phyloP scores from a whole-genome alignment of 345 rosid genomes.

The Triadica sebifera region DNA sequence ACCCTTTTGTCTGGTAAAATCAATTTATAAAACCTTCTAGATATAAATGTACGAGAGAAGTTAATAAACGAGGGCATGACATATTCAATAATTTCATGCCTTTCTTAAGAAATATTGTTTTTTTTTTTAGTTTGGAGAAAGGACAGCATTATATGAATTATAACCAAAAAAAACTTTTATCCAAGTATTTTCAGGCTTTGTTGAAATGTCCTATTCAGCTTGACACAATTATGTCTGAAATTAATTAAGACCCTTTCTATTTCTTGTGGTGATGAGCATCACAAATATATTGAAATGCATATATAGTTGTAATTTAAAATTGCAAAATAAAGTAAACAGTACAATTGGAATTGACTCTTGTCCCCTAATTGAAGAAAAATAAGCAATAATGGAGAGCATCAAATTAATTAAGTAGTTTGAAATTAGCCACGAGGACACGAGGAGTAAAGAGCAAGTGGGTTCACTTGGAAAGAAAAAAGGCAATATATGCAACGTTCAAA shows the following conservation, averaged over 20 bases:
- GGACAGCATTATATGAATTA: too few species aligned
- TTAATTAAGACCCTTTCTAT: background rate
- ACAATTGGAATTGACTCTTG: too few species aligned
- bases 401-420: too few species aligned
- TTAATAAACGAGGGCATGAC: background rate
- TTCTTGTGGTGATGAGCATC: background rate
- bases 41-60: background rate
- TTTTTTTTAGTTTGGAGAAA: background rate
- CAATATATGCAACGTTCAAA: background rate
- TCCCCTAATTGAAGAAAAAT: too few species aligned
- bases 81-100: background rate
- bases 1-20: background rate
- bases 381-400: too few species aligned
- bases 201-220: slow-evolving; percentile 28
- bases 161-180: too few species aligned
- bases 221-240: slow-evolving; percentile 13
- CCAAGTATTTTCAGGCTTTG: slow-evolving; percentile 3
- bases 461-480: too few species aligned
- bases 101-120: background rate
- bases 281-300: too few species aligned
- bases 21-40: background rate
- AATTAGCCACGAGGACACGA: too few species aligned
- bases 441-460: too few species aligned
- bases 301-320: too few species aligned
- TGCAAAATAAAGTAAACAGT: too few species aligned